Evolutionary conservation across 345 rosid species (phyloP), one percentile per base, ranked within the genome.

Genomic region (Acer yangbiense): DNA sequence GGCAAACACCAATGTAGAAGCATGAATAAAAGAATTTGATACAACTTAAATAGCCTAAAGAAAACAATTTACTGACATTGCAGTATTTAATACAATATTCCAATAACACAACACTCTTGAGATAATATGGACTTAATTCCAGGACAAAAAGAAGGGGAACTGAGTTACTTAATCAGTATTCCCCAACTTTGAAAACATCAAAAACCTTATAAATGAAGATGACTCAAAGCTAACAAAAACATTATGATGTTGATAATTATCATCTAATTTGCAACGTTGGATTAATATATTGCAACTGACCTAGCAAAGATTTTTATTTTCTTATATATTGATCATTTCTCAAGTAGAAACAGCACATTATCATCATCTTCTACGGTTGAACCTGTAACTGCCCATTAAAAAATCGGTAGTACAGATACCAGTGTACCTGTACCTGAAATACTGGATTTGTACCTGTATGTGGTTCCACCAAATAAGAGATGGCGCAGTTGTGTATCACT

Each of bases 401-500:
- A 25, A 25, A 25, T 25, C 0, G 27, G 27, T 25, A 25, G 27
- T 25, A 25, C 27, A 25, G 27, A 25, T 25, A 25, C 27, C 27
- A 25, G 27, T 25, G 27, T 25, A 1, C 27, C 27, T 25, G 27
- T 25, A 25, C 27, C 27, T 1, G 27, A 25, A 25, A 25, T 25
- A 25, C 27, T 25, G 27, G 27, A 29, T 21, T 44, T 17, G 29
- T 85, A 96, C 99, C 95, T 85, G 87, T 94, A 91, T 57, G 68
- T 54, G 52, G 77, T 79, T 72, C 97, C 97, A 61, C 97, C 98
- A 82, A 89, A 94, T 64, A 96, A 83, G 79, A 96, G 90, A 81
- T 90, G 97, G 78, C 98, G 88, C 72, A 96, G 80, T 76, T 96
- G 99, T 65, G 95, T 75, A 77, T 94, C 98, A 76, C 99, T 94